A percentile compares a stretch with the other conserved stretches of the same genome.
phyloP scores from a whole-genome alignment of 176 grass and related monocot species.

The Phoenix dactylifera region DNA sequence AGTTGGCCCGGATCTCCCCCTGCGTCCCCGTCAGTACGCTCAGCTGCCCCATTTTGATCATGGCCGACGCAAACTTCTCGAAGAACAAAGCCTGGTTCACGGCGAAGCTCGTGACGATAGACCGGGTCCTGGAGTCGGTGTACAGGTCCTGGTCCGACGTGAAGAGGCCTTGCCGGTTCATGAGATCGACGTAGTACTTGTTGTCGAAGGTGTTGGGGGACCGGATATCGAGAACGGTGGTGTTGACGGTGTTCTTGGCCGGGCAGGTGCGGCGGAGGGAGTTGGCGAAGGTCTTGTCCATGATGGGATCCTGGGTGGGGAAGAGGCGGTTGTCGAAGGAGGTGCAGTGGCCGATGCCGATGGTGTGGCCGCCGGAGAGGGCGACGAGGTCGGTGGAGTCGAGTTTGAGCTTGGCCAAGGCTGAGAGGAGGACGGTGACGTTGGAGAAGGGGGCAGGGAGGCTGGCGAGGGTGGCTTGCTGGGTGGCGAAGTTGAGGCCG shows the following conservation, averaged over 20 bases:
- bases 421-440: not conserved
- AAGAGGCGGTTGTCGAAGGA: constrained; percentile 24
- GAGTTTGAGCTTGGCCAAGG: constrained; percentile 18
- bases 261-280: constrained; percentile 25
- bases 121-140: constrained; percentile 8
- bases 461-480: not conserved
- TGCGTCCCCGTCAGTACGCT: constrained; percentile 22
- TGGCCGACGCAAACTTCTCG: constrained; percentile 25
- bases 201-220: constrained; percentile 45
- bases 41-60: constrained; percentile 43
- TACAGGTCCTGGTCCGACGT: constrained; percentile 36
- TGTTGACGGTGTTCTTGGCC: not conserved
- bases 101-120: constrained; percentile 15
- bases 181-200: constrained; percentile 42
- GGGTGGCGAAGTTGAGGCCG: not conserved
- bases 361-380: constrained; percentile 7
- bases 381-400: constrained; percentile 29
- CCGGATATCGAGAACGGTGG: constrained; percentile 19
- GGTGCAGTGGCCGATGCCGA: constrained; percentile 25
- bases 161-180: constrained; percentile 26
- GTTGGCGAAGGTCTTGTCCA: constrained; percentile 9
- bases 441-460: constrained; percentile 16
- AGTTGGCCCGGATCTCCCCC: constrained; percentile 34
- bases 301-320: constrained; percentile 3
- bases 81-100: constrained; percentile 25